Conservation (phyloP, 164 flowering plant species). For the Sedum album region DNA sequence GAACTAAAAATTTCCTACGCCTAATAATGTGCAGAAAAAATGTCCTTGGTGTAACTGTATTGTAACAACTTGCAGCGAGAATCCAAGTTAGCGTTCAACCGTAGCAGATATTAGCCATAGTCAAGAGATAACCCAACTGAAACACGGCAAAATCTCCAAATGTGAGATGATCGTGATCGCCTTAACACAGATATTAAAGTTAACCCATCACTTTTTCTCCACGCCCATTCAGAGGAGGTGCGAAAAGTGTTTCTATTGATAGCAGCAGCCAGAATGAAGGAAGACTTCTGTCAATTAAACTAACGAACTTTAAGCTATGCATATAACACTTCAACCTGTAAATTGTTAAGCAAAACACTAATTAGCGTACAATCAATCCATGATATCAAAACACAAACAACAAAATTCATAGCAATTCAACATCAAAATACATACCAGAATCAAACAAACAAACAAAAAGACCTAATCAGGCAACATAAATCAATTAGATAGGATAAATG, state of each 20-base stretch:
- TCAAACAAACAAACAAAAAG: no score
- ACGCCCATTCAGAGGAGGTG: conserved; percentile 96
- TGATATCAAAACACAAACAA: background rate
- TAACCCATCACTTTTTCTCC: conserved; percentile 50
- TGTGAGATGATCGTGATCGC: conserved; percentile 69
- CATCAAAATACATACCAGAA: no score
- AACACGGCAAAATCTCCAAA: conserved; percentile 88
- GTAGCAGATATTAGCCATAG: conserved; percentile 61
- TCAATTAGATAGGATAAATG: no score
- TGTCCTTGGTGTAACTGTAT: background rate
- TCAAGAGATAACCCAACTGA: conserved; percentile 72
- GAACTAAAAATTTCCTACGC: background rate
- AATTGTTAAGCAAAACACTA: conserved; percentile 5
- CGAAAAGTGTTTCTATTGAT: conserved; percentile 48
- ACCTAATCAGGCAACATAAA: no score
- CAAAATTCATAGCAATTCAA: no score
- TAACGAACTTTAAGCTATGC: conserved; percentile 26
- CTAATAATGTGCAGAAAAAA: background rate
- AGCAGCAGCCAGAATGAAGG: conserved; percentile 95
- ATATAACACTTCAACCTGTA: conserved; percentile 37
- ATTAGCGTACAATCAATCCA: background rate
- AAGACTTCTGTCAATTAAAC: conserved; percentile 32
- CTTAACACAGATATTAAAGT: conserved; percentile 46
- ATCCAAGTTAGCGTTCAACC: conserved; percentile 10
- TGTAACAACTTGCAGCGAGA: conserved; percentile 5